Base-by-base conservation (phyloP, 768 basidiomycete species). In the Leccinum aurantiacum region DNA sequence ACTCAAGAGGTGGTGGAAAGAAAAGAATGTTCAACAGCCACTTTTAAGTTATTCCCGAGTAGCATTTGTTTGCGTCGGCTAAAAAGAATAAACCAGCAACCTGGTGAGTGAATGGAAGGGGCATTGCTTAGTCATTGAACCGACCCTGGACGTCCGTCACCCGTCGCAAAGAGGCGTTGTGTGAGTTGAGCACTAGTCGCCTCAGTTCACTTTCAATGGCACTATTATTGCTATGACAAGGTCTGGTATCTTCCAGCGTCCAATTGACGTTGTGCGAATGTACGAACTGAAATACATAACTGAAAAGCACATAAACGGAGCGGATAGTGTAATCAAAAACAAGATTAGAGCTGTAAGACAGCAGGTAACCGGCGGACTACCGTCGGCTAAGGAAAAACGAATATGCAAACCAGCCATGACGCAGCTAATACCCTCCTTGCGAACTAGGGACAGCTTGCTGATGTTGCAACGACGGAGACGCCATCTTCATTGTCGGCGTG, bases 391-490 rank as follows among this genome's bases (percentile, higher is more conserved):
- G 52, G 59, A 59, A 27, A 53, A 64, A 62, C 14, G 56, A 46
- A 63, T 54, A 62, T 62, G 58, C 49, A 63, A 58, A 54, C 59
- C 53, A 58, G 54, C 54, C 54, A 60, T 52, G 31, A 63, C 59
- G 35, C 25, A 61, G 33, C 69, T 78, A 85, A 76, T 83, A 84
- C 53, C 82, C 80, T 65, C 77, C 80, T 71, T 84, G 81, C 53
- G 79, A 80, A 60, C 77, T 79, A 24, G 80, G 79, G 27, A 82
- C 79, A 15, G 76, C 73, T 65, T 83, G 82, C 63, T 84, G 83
- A 59, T 82, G 82, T 68, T 82, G 83, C 56, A 84, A 65, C 37
- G 81, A 80, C 14, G 85, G 84, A 2, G 84, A 84, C 31, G 80
- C 74, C 73, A 82, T 79, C 27, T 77, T 76, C 76, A 84, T 76